phyloP scores from a whole-genome alignment of 352 stramenopile species.

The Globisporangium iwayamae region DNA sequence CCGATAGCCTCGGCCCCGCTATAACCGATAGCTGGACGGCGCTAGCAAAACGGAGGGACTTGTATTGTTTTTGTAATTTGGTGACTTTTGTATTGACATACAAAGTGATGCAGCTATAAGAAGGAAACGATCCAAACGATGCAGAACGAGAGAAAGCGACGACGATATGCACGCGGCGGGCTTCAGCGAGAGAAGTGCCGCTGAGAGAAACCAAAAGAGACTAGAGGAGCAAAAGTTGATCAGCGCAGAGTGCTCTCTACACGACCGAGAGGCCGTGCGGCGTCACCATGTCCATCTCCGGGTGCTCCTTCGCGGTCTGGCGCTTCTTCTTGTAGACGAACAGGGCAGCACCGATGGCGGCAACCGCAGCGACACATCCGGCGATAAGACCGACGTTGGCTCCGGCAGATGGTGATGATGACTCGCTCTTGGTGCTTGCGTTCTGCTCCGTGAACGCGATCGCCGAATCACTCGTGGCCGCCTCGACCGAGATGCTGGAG shows the following conservation, averaged over 20 bases:
- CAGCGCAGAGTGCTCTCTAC: neutral
- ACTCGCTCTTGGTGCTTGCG: neutral
- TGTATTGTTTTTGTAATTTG: neutral
- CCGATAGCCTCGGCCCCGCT: too few species aligned
- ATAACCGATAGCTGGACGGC: too few species aligned
- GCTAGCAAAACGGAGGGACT: neutral
- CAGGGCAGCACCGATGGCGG: constrained; percentile 1
- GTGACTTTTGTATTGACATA: neutral
- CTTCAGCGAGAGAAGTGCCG: neutral
- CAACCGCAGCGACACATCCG: neutral
- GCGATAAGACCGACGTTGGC: neutral
- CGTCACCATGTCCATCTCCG: constrained; percentile 2
- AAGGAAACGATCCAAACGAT: neutral
- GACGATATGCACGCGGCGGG: neutral
- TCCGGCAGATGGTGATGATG: neutral
- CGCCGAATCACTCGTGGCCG: neutral
- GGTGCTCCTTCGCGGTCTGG: neutral
- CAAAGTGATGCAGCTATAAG: neutral
- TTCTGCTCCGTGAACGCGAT: neutral
- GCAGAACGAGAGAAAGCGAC: neutral
- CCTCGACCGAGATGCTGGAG: neutral
- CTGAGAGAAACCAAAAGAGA: neutral
- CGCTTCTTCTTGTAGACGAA: neutral
- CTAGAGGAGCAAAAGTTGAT: neutral
- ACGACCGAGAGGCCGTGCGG: neutral